phyloP scores from a whole-genome alignment of 2,329 filamentous ascomycete genomes.

The Thielaviopsis populi region DNA sequence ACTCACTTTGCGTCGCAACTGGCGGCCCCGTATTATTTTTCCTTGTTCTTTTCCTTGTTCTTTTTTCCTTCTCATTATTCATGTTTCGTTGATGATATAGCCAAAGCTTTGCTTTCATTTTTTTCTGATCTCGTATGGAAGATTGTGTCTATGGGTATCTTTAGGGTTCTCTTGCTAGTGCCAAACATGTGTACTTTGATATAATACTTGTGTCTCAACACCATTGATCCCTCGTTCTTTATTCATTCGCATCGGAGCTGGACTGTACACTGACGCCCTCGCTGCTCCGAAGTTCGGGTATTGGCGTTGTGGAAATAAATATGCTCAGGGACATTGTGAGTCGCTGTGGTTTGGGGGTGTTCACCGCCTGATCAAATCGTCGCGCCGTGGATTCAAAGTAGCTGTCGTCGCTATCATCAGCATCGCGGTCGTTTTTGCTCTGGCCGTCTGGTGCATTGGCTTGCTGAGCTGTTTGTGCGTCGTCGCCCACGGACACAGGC shows the following conservation, averaged over 20 bases:
- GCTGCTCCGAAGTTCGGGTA: constrained; percentile 40
- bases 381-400: constrained; percentile 44
- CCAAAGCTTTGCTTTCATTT: not conserved
- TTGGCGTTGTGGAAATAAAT: constrained; percentile 38
- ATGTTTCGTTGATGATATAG: constrained; percentile 3
- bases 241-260: constrained; percentile 23
- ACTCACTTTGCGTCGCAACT: not conserved
- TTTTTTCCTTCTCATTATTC: not conserved
- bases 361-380: constrained; percentile 39
- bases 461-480: not conserved
- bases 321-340: constrained; percentile 42
- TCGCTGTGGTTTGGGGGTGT: constrained; percentile 31
- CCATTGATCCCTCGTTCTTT: not conserved
- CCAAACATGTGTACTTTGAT: not conserved
- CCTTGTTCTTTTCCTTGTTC: no score
- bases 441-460: not conserved
- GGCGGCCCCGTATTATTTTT: not conserved
- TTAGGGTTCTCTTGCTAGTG: not conserved
- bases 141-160: not conserved
- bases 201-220: not conserved
- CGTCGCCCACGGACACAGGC: not conserved
- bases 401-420: constrained; percentile 21
- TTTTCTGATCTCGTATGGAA: not conserved
- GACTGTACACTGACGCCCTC: constrained; percentile 35
- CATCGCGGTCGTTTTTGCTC: constrained; percentile 18